Percentiles rank a stretch among this genome's conserved stretches.
phyloP scores from a whole-genome alignment of 805 yeast species.

The Myxozyma kluyveri region DNA sequence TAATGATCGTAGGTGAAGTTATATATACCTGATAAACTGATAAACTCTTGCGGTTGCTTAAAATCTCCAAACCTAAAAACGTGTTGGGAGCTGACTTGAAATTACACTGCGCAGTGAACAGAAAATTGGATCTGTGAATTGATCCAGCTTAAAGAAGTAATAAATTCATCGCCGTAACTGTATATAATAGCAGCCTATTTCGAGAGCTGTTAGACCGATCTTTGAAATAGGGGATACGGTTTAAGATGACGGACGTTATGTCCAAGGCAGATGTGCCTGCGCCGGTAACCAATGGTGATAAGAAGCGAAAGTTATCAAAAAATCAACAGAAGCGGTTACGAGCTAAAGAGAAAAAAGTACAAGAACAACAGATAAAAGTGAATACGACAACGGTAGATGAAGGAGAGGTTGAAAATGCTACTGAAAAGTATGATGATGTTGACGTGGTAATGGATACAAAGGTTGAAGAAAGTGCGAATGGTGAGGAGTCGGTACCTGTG shows the following conservation, averaged over 20 bases:
- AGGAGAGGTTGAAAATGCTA: conserved; percentile 10
- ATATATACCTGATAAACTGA: too few species aligned
- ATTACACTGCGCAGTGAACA: too few species aligned
- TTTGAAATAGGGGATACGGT: not conserved
- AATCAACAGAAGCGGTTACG: conserved; percentile 24
- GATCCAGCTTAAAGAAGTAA: too few species aligned
- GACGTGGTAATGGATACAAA: conserved; percentile 1
- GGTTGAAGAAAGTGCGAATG: not conserved
- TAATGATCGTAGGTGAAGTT: too few species aligned
- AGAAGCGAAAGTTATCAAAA: conserved; percentile 16
- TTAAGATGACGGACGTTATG: not conserved
- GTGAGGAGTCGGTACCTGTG: conserved; percentile 1
- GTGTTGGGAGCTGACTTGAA: too few species aligned
- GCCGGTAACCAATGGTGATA: conserved; percentile 1
- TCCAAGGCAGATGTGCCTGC: not conserved
- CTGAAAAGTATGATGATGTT: conserved; percentile 7
- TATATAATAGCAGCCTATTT: too few species aligned
- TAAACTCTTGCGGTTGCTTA: not conserved
- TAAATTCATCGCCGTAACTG: too few species aligned
- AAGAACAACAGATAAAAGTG: conserved; percentile 18
- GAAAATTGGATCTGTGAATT: too few species aligned
- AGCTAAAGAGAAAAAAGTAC: conserved; percentile 17
- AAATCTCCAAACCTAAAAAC: not conserved
- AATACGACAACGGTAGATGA: conserved; percentile 5
- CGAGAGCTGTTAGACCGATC: not conserved